phyloP scores from a whole-genome alignment of 2,329 filamentous ascomycete species.

The Macrophomina phaseolina region DNA sequence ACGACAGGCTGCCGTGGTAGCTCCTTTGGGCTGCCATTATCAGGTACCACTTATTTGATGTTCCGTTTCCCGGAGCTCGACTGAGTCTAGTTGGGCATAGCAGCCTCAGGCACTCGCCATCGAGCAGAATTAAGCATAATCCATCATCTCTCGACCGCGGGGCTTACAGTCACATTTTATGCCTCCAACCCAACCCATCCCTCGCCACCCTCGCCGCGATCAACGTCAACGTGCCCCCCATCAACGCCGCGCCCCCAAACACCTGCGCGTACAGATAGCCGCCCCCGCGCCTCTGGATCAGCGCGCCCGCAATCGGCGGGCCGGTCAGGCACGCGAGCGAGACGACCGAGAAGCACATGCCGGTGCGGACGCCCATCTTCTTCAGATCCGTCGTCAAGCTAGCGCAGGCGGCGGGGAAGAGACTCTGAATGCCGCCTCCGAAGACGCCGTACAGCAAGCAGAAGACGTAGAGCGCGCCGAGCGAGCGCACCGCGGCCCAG shows the following conservation, averaged over 20 bases:
- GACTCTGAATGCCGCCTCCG: conserved; percentile 52
- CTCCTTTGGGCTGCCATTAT: too few species aligned
- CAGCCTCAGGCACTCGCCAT: too few species aligned
- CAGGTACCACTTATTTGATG: too few species aligned
- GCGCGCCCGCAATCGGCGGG: conserved; percentile 46
- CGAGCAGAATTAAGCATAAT: too few species aligned
- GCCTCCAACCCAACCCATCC: conserved; percentile 11
- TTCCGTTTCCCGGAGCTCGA: too few species aligned
- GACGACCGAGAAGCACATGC: conserved; percentile 49
- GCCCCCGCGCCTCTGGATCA: conserved; percentile 42
- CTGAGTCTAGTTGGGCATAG: too few species aligned
- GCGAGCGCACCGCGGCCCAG: conserved; percentile 49
- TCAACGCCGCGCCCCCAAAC: conserved; percentile 38
- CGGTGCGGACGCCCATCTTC: conserved; percentile 49
- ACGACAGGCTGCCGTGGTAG: too few species aligned
- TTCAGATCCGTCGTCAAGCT: conserved; percentile 50
- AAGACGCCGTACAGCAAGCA: conserved; percentile 55
- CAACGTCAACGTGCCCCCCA: conserved; percentile 15
- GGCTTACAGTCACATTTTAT: conserved; percentile 1
- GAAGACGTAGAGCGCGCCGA: conserved; percentile 50
- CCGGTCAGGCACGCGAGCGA: conserved; percentile 47
- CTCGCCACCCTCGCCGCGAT: conserved; percentile 12
- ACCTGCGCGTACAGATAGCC: conserved; percentile 48
- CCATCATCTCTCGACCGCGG: too few species aligned
- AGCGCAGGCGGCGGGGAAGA: conserved; percentile 52